Conservation (phyloP, 257 asterid genomes). For the Solanum gandarillasii region DNA sequence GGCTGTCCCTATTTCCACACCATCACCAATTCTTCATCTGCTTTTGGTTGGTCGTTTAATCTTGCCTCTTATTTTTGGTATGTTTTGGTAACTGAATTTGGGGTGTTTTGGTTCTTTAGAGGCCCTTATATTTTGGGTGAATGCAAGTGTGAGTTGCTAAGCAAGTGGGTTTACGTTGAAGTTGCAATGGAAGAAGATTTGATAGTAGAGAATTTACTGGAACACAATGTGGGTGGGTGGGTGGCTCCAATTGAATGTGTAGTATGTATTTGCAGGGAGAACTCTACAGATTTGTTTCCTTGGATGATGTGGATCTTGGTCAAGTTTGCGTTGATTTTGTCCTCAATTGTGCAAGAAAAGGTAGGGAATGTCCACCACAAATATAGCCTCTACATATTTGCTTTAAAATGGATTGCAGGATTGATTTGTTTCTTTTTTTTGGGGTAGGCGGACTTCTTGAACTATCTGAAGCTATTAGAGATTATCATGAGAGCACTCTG, state of each 20-base stretch:
- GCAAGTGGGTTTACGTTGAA: background rate
- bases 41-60: too few relatives aligned
- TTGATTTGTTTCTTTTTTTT: background rate
- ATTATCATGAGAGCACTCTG: constrained; percentile 67
- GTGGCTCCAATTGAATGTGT: background rate
- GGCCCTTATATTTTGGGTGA: background rate
- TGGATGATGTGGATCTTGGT: constrained; percentile 96
- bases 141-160: background rate
- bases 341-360: constrained; percentile 83
- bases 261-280: constrained; percentile 40
- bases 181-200: background rate
- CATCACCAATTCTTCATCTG: too few relatives aligned
- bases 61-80: too few relatives aligned
- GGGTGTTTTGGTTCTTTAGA: too few relatives aligned
- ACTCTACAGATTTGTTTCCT: constrained; percentile 67
- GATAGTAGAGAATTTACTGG: background rate
- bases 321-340: constrained; percentile 90
- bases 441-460: constrained; percentile 69
- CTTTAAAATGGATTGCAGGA: background rate
- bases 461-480: constrained; percentile 90
- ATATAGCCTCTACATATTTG: background rate
- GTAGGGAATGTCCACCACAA: constrained; percentile 13
- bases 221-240: background rate
- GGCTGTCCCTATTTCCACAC: too few relatives aligned
- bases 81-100: too few relatives aligned